These are phyloP conservation scores for Aureobasidium subglaciale DNA, from an alignment of 2,329 filamentous ascomycete genomes.

Conservation along the genomic window DNA sequence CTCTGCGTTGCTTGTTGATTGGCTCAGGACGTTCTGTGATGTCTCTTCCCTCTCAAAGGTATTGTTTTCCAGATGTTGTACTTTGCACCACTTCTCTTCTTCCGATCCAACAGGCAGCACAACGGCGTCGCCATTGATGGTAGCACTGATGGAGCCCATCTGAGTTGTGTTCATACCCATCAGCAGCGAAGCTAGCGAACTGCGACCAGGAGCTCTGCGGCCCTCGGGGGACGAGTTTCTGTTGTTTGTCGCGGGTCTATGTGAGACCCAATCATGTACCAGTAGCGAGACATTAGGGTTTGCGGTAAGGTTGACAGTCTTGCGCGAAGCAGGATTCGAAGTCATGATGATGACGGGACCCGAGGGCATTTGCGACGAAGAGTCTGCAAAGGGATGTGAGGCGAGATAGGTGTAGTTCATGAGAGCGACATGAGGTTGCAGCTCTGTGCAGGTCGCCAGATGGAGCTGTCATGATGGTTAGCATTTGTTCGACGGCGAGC, in stretches of 20 bases:
- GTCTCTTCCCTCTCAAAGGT: conserved; percentile 42
- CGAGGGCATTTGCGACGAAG: conserved; percentile 46
- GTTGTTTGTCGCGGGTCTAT: conserved; percentile 71
- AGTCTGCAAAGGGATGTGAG: conserved; percentile 47
- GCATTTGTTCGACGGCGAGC: neutral
- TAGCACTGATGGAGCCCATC: conserved; percentile 81
- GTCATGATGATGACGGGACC: conserved; percentile 76
- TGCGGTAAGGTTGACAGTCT: conserved; percentile 70
- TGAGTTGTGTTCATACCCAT: conserved; percentile 87
- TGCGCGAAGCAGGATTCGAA: conserved; percentile 70
- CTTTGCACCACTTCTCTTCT: conserved; percentile 77
- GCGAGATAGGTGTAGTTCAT: conserved; percentile 99
- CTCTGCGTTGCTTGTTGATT: neutral
- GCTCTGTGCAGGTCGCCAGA: conserved; percentile 79
- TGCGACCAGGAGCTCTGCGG: conserved; percentile 38
- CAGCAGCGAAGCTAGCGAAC: conserved; percentile 73
- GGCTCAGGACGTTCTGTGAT: conserved; percentile 10
- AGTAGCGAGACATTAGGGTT: conserved; percentile 88
- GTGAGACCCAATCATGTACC: conserved; percentile 98
- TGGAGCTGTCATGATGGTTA: conserved; percentile 60
- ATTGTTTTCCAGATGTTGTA: conserved; percentile 83
- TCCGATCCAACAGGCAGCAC: conserved; percentile 67
- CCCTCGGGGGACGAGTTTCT: conserved; percentile 42
- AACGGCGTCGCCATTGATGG: conserved; percentile 80
- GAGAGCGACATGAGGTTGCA: conserved; percentile 83